Percentiles rank a stretch among this genome's conserved stretches.
Evolutionary conservation across 1,284 basidiomycete species (phyloP).

Genomic region (Ustilago lituana): DNA sequence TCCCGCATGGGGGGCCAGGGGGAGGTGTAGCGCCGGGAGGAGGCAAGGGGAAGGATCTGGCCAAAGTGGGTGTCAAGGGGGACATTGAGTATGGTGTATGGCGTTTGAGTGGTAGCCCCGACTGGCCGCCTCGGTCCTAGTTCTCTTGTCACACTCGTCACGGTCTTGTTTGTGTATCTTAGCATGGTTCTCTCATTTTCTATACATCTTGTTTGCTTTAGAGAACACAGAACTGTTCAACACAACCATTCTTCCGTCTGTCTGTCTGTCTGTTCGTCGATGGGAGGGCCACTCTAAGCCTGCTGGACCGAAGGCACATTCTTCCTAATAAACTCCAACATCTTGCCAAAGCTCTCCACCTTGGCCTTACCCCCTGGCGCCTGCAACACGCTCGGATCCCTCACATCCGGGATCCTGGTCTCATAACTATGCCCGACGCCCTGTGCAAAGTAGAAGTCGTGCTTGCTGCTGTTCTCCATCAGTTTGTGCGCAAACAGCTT

Average conservation of each 20-base stretch:
- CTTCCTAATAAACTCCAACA: conserved; percentile 25
- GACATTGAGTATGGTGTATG: conserved; percentile 57
- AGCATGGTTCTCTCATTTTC: too few relatives aligned
- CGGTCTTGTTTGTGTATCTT: too few relatives aligned
- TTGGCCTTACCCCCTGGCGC: conserved; percentile 25
- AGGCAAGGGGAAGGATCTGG: conserved; percentile 44
- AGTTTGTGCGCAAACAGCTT: conserved; percentile 12
- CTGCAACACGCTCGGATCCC: conserved; percentile 1
- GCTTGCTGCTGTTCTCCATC: conserved; percentile 6
- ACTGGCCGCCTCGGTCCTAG: conserved; percentile 35
- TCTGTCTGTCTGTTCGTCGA: too few relatives aligned
- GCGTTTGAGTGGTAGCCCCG: conserved; percentile 32
- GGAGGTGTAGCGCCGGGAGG: conserved; percentile 36
- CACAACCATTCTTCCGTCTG: too few relatives aligned
- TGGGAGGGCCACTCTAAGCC: not conserved
- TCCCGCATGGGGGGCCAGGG: conserved; percentile 28
- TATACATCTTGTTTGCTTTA: too few relatives aligned
- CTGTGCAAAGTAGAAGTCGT: conserved; percentile 27
- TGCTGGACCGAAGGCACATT: conserved; percentile 8
- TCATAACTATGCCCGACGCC: conserved; percentile 41
- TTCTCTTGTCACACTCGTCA: too few relatives aligned
- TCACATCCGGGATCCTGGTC: conserved; percentile 30
- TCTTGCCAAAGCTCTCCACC: conserved; percentile 26
- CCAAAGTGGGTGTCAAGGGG: conserved; percentile 31
- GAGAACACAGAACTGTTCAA: too few relatives aligned